A percentile compares a stretch with the other conserved stretches of the same genome.
These are phyloP conservation scores for Colletotrichum lupini DNA, from an alignment of 2,329 filamentous ascomycete genomes.

Conservation along the genomic window DNA sequence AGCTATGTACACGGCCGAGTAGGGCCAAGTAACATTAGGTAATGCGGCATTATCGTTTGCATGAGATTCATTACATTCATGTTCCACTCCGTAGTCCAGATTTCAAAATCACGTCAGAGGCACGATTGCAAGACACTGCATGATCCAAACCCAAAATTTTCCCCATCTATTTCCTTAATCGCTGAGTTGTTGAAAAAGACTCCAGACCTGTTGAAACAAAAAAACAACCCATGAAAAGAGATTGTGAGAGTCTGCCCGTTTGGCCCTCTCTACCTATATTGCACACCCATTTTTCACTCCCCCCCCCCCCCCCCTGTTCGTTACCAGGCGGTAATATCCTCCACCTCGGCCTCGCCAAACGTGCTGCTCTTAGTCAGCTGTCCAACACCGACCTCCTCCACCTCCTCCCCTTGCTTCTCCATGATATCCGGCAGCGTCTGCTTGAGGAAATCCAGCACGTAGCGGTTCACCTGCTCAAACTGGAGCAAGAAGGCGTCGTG, in stretches of 20 bases:
- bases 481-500: slow-evolving; percentile 97
- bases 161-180: slow-evolving; percentile 22
- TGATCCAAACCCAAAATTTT: not conserved
- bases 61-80: not conserved
- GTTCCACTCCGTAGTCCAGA: not conserved
- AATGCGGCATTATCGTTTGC: not conserved
- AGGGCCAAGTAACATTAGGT: not conserved
- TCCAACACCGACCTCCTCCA: slow-evolving; percentile 63
- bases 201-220: slow-evolving; percentile 27
- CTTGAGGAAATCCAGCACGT: slow-evolving; percentile 85
- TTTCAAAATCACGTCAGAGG: not conserved
- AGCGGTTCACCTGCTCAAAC: slow-evolving; percentile 95
- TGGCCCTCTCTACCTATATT: not conserved
- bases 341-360: slow-evolving; percentile 95
- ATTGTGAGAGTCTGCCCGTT: not conserved
- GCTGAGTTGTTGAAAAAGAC: slow-evolving; percentile 34
- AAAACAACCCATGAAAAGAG: not conserved
- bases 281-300: not conserved
- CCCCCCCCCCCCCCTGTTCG: not conserved
- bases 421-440: slow-evolving; percentile 91
- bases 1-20: not conserved
- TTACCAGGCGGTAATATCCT: slow-evolving; percentile 96
- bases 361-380: slow-evolving; percentile 86
- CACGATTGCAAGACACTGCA: not conserved
- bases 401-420: slow-evolving; percentile 64